Conservation (phyloP, 352 stramenopile species). For the Peronospora destructor region DNA sequence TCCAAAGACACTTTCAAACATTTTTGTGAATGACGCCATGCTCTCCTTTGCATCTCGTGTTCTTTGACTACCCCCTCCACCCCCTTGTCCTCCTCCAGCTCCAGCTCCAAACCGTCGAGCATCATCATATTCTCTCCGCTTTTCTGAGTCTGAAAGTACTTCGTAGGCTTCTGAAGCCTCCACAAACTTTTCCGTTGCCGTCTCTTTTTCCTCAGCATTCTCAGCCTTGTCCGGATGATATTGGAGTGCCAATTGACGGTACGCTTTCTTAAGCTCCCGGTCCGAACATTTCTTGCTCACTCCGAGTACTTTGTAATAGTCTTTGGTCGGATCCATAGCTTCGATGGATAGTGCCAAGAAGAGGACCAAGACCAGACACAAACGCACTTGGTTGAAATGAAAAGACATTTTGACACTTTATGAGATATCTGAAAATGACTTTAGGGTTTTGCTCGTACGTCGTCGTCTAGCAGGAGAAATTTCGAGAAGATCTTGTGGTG, state of each 20-base stretch:
- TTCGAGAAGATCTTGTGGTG: slow-evolving; percentile 18
- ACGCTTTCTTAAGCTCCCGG: slow-evolving; percentile 81
- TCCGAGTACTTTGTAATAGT: slow-evolving; percentile 82
- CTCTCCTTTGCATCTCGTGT: slow-evolving; percentile 36
- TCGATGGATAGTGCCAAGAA: slow-evolving; percentile 14
- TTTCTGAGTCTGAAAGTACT: slow-evolving; percentile 86
- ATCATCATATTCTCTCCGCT: slow-evolving; percentile 88
- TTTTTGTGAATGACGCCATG: slow-evolving; percentile 75
- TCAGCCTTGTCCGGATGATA: slow-evolving; percentile 86
- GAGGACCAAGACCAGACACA: slow-evolving; percentile 23
- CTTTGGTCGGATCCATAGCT: slow-evolving; percentile 59
- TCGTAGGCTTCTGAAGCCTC: slow-evolving; percentile 90
- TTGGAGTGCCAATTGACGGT: slow-evolving; percentile 85
- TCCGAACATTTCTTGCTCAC: slow-evolving; percentile 67
- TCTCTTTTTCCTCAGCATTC: slow-evolving; percentile 75
- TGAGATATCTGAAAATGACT: not conserved
- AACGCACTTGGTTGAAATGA: not conserved
- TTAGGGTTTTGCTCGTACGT: slow-evolving; percentile 6
- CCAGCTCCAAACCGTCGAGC: slow-evolving; percentile 37
- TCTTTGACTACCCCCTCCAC: slow-evolving; percentile 24
- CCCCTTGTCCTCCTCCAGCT: slow-evolving; percentile 8
- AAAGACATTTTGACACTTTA: not conserved
- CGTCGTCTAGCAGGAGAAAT: slow-evolving; percentile 21
- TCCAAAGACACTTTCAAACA: slow-evolving; percentile 86
- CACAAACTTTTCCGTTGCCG: slow-evolving; percentile 88